These are phyloP conservation scores for Mucor racemosus DNA, from an alignment of 371 early-diverging fungal genomes.

Conservation along the genomic window DNA sequence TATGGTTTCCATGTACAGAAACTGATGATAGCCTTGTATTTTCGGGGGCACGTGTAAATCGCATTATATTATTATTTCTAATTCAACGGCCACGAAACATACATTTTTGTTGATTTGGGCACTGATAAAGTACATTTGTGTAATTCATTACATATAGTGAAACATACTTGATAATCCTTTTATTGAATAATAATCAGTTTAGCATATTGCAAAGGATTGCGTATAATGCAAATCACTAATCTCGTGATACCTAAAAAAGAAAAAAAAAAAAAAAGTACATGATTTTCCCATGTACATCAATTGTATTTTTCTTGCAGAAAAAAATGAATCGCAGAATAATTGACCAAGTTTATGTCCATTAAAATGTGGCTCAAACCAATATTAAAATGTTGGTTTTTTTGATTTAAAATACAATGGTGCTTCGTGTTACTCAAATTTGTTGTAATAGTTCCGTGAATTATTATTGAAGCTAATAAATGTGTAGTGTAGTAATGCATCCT, in stretches of 20 bases:
- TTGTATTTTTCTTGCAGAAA: too few relatives aligned
- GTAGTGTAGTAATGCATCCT: neutral
- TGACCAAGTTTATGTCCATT: too few relatives aligned
- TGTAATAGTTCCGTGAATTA: neutral
- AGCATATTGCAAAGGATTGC: neutral
- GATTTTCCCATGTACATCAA: neutral
- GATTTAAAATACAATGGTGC: neutral
- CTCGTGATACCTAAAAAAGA: neutral
- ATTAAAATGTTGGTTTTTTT: too few relatives aligned
- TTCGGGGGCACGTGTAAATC: neutral
- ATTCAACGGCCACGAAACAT: neutral
- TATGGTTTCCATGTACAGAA: neutral
- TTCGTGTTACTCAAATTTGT: neutral
- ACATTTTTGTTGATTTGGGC: neutral
- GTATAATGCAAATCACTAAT: neutral
- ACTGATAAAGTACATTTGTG: too few relatives aligned
- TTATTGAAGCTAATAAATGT: neutral
- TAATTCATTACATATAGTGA: too few relatives aligned
- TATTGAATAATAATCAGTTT: neutral
- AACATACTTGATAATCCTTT: neutral
- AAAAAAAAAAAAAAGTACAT: neutral
- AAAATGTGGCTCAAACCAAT: too few relatives aligned
- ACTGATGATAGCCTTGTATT: neutral
- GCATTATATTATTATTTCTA: neutral
- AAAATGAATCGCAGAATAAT: too few relatives aligned